These are phyloP conservation scores for Ophiosphaerella korrae DNA, from an alignment of 2,329 filamentous ascomycete genomes.

Conservation along the genomic window DNA sequence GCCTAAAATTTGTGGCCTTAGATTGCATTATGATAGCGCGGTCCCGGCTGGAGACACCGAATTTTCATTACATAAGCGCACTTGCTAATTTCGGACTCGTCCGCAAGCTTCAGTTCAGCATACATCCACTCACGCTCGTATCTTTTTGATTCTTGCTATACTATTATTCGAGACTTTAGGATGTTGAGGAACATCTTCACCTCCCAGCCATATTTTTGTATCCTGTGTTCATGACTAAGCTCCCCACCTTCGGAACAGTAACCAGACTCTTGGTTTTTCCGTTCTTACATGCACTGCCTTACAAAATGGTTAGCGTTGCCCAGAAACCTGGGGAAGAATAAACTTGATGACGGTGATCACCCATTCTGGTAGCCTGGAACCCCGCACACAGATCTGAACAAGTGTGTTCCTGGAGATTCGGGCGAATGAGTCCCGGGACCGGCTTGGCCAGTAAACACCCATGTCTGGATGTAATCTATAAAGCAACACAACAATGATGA, in stretches of 20 bases:
- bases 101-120: no score
- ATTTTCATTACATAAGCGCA: no score
- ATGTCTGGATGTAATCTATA: conserved; percentile 23
- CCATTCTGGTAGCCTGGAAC: conserved; percentile 20
- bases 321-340: conserved; percentile 28
- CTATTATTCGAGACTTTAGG: not conserved
- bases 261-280: conserved; percentile 23
- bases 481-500: conserved; percentile 13
- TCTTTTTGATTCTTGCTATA: no score
- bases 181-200: not conserved
- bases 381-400: conserved; percentile 23
- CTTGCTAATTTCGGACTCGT: no score
- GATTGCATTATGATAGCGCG: no score
- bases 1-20: no score
- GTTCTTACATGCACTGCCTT: conserved; percentile 2
- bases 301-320: conserved; percentile 13
- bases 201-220: conserved; percentile 1
- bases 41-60: no score
- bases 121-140: no score
- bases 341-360: conserved; percentile 14
- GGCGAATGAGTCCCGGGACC: conserved; percentile 26
- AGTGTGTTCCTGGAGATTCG: conserved; percentile 29
- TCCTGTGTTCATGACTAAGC: not conserved
- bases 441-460: conserved; percentile 29
- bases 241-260: conserved; percentile 3